Evolutionary conservation across 129 eudicot species (phyloP).

Genomic region (Calendula officinalis): DNA sequence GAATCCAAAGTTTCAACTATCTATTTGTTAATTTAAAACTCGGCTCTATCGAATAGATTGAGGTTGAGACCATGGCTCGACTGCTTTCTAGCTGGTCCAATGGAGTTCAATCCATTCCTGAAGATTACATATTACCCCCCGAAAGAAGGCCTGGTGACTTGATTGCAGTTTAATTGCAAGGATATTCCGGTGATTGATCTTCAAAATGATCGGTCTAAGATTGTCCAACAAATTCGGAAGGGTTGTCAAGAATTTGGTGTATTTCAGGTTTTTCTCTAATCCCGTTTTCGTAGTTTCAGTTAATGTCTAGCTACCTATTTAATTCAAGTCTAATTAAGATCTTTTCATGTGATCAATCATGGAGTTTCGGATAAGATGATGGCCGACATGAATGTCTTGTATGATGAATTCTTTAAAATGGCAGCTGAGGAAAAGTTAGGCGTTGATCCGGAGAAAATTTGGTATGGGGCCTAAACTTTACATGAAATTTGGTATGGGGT

Average conservation of each 20-base stretch:
- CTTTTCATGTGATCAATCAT: slow-evolving; percentile 40
- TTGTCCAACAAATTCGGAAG: slow-evolving; percentile 36
- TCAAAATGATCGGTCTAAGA: slow-evolving; percentile 10
- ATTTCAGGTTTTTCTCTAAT: slow-evolving; percentile 44
- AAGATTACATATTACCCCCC: slow-evolving; percentile 49
- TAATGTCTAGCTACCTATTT: background rate
- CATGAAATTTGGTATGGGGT: slow-evolving; percentile 24
- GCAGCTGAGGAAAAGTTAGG: slow-evolving; percentile 34
- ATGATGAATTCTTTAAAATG: slow-evolving; percentile 45
- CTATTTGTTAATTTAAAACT: slow-evolving; percentile 1
- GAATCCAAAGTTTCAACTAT: slow-evolving; percentile 3
- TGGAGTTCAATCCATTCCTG: slow-evolving; percentile 39
- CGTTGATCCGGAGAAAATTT: slow-evolving; percentile 23
- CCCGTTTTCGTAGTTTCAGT: background rate
- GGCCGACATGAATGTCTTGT: slow-evolving; percentile 34
- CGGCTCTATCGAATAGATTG: slow-evolving; percentile 1
- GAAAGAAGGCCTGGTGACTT: slow-evolving; percentile 36
- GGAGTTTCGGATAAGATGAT: slow-evolving; percentile 34
- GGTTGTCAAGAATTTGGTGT: slow-evolving; percentile 46
- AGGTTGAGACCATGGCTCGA: slow-evolving; percentile 28
- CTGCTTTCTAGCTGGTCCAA: slow-evolving; percentile 50
- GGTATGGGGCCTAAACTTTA: slow-evolving; percentile 32
- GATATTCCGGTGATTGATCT: slow-evolving; percentile 48
- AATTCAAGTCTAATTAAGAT: background rate
- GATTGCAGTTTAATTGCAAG: slow-evolving; percentile 24